Conservation (phyloP, 1,284 basidiomycete species). For the Ustilago loliicola region DNA sequence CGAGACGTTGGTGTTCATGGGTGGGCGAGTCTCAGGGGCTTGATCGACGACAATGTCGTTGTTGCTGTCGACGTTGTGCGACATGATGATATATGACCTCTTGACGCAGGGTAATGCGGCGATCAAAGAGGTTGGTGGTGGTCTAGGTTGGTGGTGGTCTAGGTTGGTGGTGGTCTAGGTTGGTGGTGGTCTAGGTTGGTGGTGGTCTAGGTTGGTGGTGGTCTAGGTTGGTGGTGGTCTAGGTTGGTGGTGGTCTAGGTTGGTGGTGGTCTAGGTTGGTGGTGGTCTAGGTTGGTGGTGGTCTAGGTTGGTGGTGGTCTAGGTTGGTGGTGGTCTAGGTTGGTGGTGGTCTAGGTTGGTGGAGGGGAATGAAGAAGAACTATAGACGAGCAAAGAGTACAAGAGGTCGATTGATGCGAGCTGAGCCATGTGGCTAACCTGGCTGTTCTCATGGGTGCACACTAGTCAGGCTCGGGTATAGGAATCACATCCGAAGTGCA, state of each 20-base stretch:
- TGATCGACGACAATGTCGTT: constrained; percentile 30
- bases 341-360: too few species aligned
- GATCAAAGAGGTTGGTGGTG: too few species aligned
- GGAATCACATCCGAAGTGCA: not conserved
- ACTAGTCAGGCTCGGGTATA: constrained; percentile 1
- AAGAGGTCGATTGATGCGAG: not conserved
- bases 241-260: too few species aligned
- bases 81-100: constrained; percentile 7
- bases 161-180: too few species aligned
- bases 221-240: too few species aligned
- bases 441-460: not conserved
- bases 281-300: too few species aligned
- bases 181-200: too few species aligned
- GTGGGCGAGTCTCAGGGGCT: constrained; percentile 12
- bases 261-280: too few species aligned
- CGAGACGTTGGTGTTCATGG: constrained; percentile 14
- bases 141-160: not conserved
- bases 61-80: constrained; percentile 16
- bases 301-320: too few species aligned
- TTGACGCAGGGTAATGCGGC: not conserved
- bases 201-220: too few species aligned
- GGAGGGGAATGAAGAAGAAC: not conserved
- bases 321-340: too few species aligned
- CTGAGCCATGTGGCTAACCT: constrained; percentile 12
- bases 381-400: not conserved